Percentiles rank a stretch among this genome's conserved stretches.
Conservation (phyloP, 345 rosid genomes). For the Heritiera littoralis region DNA sequence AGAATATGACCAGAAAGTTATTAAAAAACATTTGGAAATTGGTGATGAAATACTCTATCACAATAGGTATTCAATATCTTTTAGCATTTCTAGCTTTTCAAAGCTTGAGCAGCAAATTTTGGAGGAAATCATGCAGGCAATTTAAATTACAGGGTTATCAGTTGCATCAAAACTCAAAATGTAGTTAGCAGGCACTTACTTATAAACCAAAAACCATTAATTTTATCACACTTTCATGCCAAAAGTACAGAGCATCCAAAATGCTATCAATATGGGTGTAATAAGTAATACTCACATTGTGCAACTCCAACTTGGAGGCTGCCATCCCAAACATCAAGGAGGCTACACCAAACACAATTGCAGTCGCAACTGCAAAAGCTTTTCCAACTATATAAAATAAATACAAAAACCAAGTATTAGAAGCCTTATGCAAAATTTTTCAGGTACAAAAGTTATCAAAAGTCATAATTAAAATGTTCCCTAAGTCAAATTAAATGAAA, state of each 20-base stretch:
- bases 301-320: conserved; percentile 65
- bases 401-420: neutral
- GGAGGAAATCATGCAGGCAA: too few species aligned
- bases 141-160: too few species aligned
- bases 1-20: too few species aligned
- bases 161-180: neutral
- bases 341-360: conserved; percentile 73
- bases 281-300: conserved; percentile 43
- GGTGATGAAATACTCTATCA: too few species aligned
- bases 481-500: neutral
- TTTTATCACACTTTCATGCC: neutral
- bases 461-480: neutral
- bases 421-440: neutral
- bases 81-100: too few species aligned
- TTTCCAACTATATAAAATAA: conserved; percentile 58
- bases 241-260: neutral
- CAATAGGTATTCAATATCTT: too few species aligned
- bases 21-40: too few species aligned
- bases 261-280: neutral
- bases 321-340: conserved; percentile 56
- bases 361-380: conserved; percentile 81
- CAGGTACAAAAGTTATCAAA: neutral
- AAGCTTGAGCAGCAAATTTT: too few species aligned
- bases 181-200: too few species aligned
- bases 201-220: neutral